phyloP scores from a whole-genome alignment of 139 green algal species.

The Axilococcus clingmanii region DNA sequence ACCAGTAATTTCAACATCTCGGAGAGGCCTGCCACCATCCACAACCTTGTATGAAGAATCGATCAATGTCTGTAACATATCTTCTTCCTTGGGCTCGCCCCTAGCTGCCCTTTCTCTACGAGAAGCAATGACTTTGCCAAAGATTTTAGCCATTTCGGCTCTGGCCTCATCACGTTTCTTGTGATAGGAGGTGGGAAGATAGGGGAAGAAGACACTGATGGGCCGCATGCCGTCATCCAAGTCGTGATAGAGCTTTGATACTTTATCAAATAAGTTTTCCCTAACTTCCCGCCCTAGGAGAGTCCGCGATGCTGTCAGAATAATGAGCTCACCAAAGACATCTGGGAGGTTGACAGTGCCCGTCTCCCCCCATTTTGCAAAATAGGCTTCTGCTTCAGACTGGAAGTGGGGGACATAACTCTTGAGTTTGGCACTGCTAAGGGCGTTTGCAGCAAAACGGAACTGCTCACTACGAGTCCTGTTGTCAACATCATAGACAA shows the following conservation, averaged over 20 bases:
- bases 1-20: conserved; percentile 89
- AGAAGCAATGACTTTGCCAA: conserved; percentile 68
- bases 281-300: conserved; percentile 92
- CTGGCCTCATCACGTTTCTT: conserved; percentile 68
- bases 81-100: conserved; percentile 72
- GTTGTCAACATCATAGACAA: conserved; percentile 97
- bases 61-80: conserved; percentile 94
- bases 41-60: conserved; percentile 76
- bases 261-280: conserved; percentile 80
- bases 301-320: conserved; percentile 83
- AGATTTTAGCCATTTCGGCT: conserved; percentile 66
- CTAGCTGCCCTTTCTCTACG: conserved; percentile 44
- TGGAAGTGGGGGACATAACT: conserved; percentile 86
- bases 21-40: conserved; percentile 62
- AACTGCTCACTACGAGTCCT: conserved; percentile 92
- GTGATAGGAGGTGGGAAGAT: conserved; percentile 86
- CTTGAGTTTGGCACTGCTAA: conserved; percentile 77
- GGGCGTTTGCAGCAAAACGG: conserved; percentile 85
- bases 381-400: conserved; percentile 81
- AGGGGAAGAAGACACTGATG: conserved; percentile 88
- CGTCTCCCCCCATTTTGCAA: conserved; percentile 74
- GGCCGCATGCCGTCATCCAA: conserved; percentile 96
- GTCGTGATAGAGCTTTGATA: conserved; percentile 83
- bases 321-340: conserved; percentile 83
- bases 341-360: conserved; percentile 86